Percentiles rank a stretch among this genome's conserved stretches.
phyloP scores from a whole-genome alignment of 768 basidiomycete species.

The Boletus insuetus region DNA sequence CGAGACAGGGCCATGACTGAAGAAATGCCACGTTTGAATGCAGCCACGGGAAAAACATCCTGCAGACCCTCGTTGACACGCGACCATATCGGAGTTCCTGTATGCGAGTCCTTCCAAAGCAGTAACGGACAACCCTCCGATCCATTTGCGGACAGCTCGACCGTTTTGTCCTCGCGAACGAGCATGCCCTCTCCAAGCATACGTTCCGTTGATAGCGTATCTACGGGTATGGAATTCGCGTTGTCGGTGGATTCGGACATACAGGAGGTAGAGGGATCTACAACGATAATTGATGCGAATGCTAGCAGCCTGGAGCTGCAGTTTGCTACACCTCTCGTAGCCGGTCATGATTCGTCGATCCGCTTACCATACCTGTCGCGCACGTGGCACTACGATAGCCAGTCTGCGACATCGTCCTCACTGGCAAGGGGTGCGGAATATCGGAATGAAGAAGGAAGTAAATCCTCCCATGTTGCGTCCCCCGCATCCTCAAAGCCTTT shows the following conservation, averaged over 20 bases:
- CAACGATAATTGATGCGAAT: constrained; percentile 3
- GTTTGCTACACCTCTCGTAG: constrained; percentile 11
- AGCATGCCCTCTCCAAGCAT: neutral
- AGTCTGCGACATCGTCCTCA: neutral
- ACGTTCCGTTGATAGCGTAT: constrained; percentile 8
- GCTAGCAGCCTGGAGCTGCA: constrained; percentile 20
- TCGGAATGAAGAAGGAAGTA: neutral
- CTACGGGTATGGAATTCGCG: constrained; percentile 3
- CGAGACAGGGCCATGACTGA: neutral
- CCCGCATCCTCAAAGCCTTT: constrained; percentile 1
- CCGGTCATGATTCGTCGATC: neutral
- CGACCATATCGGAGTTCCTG: too few relatives aligned
- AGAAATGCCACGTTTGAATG: neutral
- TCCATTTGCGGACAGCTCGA: constrained; percentile 16
- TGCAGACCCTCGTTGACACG: neutral
- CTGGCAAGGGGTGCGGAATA: neutral
- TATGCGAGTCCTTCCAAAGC: constrained; percentile 10
- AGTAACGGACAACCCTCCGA: constrained; percentile 9
- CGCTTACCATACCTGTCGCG: constrained; percentile 8
- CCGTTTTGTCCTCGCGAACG: constrained; percentile 11
- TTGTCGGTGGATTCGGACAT: neutral
- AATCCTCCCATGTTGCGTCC: neutral
- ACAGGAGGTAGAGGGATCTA: neutral
- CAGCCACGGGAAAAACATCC: neutral
- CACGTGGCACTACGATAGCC: constrained; percentile 18